phyloP scores from a whole-genome alignment of 192 early-diverging fungal genomes.

The Linnemannia elongata region DNA sequence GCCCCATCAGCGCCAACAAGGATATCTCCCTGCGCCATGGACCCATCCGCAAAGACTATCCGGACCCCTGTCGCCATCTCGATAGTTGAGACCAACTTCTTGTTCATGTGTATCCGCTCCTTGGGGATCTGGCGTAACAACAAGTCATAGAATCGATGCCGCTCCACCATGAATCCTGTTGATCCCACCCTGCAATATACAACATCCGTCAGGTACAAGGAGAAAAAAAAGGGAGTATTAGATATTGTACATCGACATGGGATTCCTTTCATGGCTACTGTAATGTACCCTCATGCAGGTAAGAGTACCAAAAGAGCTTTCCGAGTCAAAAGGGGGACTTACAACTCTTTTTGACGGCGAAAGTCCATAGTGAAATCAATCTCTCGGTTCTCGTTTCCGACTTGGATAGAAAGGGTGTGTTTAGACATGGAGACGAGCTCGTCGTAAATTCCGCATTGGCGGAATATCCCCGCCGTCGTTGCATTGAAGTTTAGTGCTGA shows the following conservation, averaged over 20 bases:
- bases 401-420: not conserved
- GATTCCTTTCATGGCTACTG: not conserved
- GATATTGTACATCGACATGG: not conserved
- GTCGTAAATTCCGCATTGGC: not conserved
- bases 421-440: not conserved
- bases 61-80: not conserved
- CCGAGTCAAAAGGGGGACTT: not conserved
- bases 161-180: not conserved
- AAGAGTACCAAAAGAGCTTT: not conserved
- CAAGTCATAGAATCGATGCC: not conserved
- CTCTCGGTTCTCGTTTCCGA: not conserved
- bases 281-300: not conserved
- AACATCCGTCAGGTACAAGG: not conserved
- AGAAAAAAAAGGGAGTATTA: not conserved
- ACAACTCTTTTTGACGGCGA: not conserved
- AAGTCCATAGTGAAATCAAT: not conserved
- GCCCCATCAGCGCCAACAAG: constrained; percentile 14
- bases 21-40: constrained; percentile 1
- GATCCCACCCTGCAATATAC: not conserved
- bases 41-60: not conserved
- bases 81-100: constrained; percentile 4
- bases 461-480: not conserved
- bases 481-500: not conserved
- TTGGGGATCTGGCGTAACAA: not conserved
- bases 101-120: constrained; percentile 3